These are phyloP conservation scores for Melanogaster broomeanus DNA, from an alignment of 768 basidiomycete genomes.

Conservation along the genomic window DNA sequence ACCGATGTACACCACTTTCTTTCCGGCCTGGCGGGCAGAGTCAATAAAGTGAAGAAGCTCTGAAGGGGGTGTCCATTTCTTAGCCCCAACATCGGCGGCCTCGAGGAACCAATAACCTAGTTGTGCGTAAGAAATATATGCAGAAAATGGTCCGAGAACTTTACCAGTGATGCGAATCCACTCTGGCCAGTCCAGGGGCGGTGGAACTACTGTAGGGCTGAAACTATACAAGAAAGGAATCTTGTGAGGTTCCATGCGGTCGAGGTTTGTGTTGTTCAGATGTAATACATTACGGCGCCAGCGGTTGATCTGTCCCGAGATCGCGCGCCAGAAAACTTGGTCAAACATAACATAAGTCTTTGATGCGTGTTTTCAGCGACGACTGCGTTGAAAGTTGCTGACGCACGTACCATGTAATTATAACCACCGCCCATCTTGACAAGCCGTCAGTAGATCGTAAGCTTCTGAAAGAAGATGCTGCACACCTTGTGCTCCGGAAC, in stretches of 20 bases:
- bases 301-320: slow-evolving; percentile 90
- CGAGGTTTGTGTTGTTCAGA: slow-evolving; percentile 80
- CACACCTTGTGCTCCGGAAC: slow-evolving; percentile 91
- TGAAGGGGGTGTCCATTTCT: slow-evolving; percentile 87
- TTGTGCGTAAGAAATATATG: slow-evolving; percentile 7
- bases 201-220: slow-evolving; percentile 86
- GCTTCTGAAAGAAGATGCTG: slow-evolving; percentile 3
- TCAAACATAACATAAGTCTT: slow-evolving; percentile 97
- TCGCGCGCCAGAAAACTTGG: slow-evolving; percentile 97
- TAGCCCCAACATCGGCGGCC: slow-evolving; percentile 84
- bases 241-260: slow-evolving; percentile 97
- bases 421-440: slow-evolving; percentile 91
- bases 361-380: slow-evolving; percentile 4
- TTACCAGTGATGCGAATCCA: slow-evolving; percentile 93
- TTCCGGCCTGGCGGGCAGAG: slow-evolving; percentile 66
- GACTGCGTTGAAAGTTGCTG: background rate
- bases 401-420: slow-evolving; percentile 88
- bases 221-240: slow-evolving; percentile 99
- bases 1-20: slow-evolving; percentile 96
- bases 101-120: slow-evolving; percentile 97
- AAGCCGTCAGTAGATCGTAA: slow-evolving; percentile 15
- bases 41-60: slow-evolving; percentile 84
- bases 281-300: slow-evolving; percentile 82
- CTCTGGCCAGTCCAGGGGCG: slow-evolving; percentile 97
- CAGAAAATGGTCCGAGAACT: slow-evolving; percentile 9